Evolutionary conservation across 2,329 filamentous ascomycete genomes (phyloP), one percentile per base, ranked within the genome.

Genomic region (Xylariaceae sp.): DNA sequence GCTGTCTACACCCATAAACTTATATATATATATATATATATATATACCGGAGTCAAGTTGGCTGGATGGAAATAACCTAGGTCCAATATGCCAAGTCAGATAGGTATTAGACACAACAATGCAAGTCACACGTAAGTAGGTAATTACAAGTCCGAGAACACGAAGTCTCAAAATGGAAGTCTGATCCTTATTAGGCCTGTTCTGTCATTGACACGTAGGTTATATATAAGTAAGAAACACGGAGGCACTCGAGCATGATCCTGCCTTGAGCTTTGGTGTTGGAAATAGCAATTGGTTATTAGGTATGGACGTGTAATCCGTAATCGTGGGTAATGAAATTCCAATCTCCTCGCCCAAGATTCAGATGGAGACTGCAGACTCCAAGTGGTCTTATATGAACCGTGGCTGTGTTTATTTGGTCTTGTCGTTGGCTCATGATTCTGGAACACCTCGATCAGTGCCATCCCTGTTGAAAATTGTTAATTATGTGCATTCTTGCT

Each of bases 351-450:
- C 12, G 12, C 6, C 32, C 32, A 37, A 37, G 32, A 37, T 37
- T 16, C 32, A 37, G n/a, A n/a, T 14, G 7, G 3, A 7, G 32
- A 16, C 7, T 10, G 32, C 32, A 10, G 6, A 37, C 14, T 37
- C 32, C 32, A 20, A 42, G 18, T 43, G 40, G 37, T 50, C 23
- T 41, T 19, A 42, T 49, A 48, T 62, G 56, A 54, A 57, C 49
- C 57, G 60, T 62, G 60, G 60, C 60, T 62, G 48, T 62, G 60
- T 60, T 52, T 60, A 57, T 60, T 58, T 60, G 60, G 57, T 37
- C 32, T 10, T 3, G 32, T 37, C 26, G 32, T 37, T 37, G 32
- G 32, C 32, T 14, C 52, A 60, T 57, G 55, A 54, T 54, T 43
- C 51, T 57, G 53, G 43, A 57, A 57, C 50, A 52, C 49, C 41